A percentile compares a stretch with the other conserved stretches of the same genome.
phyloP scores from a whole-genome alignment of 208 protist species.

The Balamuthia mandrillaris region DNA sequence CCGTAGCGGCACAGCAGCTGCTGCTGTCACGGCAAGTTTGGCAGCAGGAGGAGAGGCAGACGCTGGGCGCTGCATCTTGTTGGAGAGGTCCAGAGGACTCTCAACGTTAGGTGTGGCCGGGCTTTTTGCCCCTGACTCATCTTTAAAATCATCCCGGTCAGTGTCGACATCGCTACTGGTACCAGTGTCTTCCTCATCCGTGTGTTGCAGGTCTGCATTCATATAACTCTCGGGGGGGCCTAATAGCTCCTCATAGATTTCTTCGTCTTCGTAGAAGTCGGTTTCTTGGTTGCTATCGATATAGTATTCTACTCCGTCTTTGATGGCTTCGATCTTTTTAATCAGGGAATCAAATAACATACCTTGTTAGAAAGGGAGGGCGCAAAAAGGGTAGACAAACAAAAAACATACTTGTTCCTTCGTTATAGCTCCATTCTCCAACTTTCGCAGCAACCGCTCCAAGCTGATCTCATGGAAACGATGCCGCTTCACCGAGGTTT shows the following conservation, averaged over 20 bases:
- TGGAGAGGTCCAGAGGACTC: no score
- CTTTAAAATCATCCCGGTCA: no score
- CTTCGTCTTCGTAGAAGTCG: conserved; percentile 33
- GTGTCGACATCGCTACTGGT: no score
- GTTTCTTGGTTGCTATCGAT: conserved; percentile 40
- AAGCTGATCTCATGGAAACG: neutral
- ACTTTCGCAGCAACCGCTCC: conserved; percentile 18
- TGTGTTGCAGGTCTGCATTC: neutral
- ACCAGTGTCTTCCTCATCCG: no score
- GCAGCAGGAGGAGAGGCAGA: no score
- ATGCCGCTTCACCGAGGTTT: conserved; percentile 19
- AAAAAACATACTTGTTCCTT: neutral
- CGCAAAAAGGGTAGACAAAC: neutral
- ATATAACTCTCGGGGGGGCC: neutral
- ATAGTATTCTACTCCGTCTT: conserved; percentile 43
- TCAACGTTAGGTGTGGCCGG: no score
- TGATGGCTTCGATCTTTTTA: conserved; percentile 1
- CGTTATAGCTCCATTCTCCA: conserved; percentile 14
- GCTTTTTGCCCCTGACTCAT: no score
- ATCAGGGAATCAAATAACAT: no score
- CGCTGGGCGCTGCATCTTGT: no score
- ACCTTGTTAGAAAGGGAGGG: neutral
- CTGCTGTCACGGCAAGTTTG: no score
- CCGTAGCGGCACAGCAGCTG: no score
- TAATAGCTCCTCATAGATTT: conserved; percentile 21